phyloP scores from a whole-genome alignment of 192 early-diverging fungal species.

The Mortierella alpina region DNA sequence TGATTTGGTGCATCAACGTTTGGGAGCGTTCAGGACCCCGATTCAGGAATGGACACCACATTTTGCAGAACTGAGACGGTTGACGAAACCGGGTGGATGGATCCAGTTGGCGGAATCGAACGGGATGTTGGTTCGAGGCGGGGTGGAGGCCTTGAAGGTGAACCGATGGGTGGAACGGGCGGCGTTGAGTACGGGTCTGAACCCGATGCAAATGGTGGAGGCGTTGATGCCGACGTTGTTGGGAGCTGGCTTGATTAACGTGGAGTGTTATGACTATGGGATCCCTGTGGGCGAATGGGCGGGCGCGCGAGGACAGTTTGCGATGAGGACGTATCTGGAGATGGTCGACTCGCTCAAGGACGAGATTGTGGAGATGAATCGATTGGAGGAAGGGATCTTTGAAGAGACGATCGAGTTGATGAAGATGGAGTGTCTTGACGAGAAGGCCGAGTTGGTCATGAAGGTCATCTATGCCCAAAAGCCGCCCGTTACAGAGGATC shows the following conservation, averaged over 20 bases:
- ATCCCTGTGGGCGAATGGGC: conserved; percentile 52
- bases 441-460: conserved; percentile 39
- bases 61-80: conserved; percentile 41
- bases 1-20: conserved; percentile 46
- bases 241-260: conserved; percentile 51
- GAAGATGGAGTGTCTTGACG: conserved; percentile 39
- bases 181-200: conserved; percentile 39
- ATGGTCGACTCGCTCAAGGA: conserved; percentile 46
- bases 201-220: conserved; percentile 45
- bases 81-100: conserved; percentile 45
- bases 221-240: conserved; percentile 50
- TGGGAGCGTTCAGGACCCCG: conserved; percentile 37
- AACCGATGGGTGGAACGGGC: conserved; percentile 53
- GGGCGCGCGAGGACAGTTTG: conserved; percentile 32
- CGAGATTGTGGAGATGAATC: conserved; percentile 49
- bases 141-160: conserved; percentile 34
- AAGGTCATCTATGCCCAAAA: conserved; percentile 52
- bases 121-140: conserved; percentile 33
- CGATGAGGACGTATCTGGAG: conserved; percentile 44
- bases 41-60: conserved; percentile 55
- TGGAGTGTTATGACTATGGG: conserved; percentile 49
- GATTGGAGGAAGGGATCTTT: conserved; percentile 40
- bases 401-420: conserved; percentile 44
- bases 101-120: conserved; percentile 49
- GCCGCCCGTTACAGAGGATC: conserved; percentile 46